Evolutionary conservation across 2,329 filamentous ascomycete species (phyloP), one percentile per base, ranked within the genome.

Genomic region (Septoria petroselini): DNA sequence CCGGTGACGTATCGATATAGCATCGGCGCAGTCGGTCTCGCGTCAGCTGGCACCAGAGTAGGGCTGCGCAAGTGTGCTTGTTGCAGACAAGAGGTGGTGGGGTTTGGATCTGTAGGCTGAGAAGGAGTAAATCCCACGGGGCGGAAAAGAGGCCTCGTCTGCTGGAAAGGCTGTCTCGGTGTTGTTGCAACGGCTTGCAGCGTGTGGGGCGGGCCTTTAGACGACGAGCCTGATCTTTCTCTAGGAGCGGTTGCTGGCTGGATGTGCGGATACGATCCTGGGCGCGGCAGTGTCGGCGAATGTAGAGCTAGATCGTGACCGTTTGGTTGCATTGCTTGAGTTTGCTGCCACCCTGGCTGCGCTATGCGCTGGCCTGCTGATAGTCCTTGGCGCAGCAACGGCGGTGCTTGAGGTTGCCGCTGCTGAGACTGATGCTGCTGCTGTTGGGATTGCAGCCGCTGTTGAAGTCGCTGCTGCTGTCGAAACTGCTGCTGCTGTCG

Each of bases 1-100:
- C 64, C 67, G 52, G 75, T 75, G 14, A 86, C 68, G 41, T 75
- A 78, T 54, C 84, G 81, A 60, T 85, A 87, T 43, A 79, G 68
- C 4, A 38, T 54, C 3, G 47, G 43, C 7, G 38, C 38, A 9
- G 31, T 37, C 17, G 40, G 17, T 2, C 27, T 15, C 11, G 51
- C 8, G 7, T 57, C 31, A 14, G 38, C 42, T 14, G 51, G 43
- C 1, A 41, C 40, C 21, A 79, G 70, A 1, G 70, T 56, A 3
- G 81, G 80, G 56, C 76, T 81, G 18, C 75, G 74, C 21, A 83
- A 68, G 60, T 80, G 71, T 37, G 76, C 74, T 65, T 83, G 79
- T 59, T 85, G 82, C 6, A 84, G 68, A n/a, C 73, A 76, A 21
- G 71, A 72, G 6, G 70, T 62, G 18, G 67, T 64, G 15, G 78